Conservation (phyloP, 192 early-diverging fungal species). For the Umbelopsis isabellina region DNA sequence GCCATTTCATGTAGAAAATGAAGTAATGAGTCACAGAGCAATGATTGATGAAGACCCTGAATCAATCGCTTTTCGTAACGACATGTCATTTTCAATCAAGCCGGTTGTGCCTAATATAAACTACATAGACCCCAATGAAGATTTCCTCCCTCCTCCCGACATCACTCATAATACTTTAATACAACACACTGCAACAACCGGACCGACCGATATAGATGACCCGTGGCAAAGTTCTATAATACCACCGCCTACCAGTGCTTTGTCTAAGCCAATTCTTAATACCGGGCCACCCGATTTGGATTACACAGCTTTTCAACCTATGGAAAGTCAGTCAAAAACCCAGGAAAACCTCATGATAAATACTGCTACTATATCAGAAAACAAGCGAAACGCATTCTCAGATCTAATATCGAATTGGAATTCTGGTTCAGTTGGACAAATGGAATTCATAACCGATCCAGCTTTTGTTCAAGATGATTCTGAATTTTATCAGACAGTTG, state of each 20-base stretch:
- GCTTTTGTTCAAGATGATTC: neutral
- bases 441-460: constrained; percentile 10
- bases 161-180: constrained; percentile 1
- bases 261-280: neutral
- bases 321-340: neutral
- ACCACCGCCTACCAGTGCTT: neutral
- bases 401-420: constrained; percentile 14
- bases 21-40: neutral
- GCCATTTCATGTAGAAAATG: neutral
- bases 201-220: constrained; percentile 10
- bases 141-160: neutral
- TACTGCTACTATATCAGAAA: neutral
- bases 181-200: neutral
- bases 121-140: constrained; percentile 1
- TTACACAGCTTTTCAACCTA: constrained; percentile 5
- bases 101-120: constrained; percentile 7
- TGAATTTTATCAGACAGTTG: constrained; percentile 5
- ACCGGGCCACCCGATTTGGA: neutral
- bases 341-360: constrained; percentile 1
- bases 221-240: constrained; percentile 18
- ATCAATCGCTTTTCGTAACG: constrained; percentile 9
- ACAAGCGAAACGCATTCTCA: constrained; percentile 14
- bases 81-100: constrained; percentile 21
- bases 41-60: constrained; percentile 15
- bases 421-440: constrained; percentile 3